Evolutionary conservation across 2,329 filamentous ascomycete genomes (phyloP).

Genomic region (Coniochaeta sp.): DNA sequence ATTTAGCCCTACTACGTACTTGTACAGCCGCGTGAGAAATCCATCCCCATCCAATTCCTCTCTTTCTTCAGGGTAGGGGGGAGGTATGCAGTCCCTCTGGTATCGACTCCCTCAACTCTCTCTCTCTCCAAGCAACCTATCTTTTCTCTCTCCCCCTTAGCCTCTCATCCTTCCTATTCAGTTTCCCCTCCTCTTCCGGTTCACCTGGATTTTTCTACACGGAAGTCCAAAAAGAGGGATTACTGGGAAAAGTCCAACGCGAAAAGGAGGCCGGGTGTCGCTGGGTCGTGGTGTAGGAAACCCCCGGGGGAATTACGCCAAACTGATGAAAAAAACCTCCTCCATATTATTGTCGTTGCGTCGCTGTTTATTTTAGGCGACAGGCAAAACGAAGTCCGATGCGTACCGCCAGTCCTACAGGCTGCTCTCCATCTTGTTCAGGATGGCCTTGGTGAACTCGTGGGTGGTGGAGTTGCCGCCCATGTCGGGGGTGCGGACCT

Average conservation of each 20-base stretch:
- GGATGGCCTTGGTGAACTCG: conserved; percentile 89
- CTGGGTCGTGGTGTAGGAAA: too few species aligned
- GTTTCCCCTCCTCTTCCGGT: too few species aligned
- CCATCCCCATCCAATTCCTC: too few species aligned
- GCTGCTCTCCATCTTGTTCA: conserved; percentile 82
- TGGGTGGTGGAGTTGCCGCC: conserved; percentile 83
- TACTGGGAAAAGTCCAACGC: not conserved
- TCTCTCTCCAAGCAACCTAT: not conserved
- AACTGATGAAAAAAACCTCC: not conserved
- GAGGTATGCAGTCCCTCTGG: too few species aligned
- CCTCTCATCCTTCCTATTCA: too few species aligned
- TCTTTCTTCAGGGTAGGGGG: too few species aligned
- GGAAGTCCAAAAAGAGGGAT: not conserved
- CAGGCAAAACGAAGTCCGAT: not conserved
- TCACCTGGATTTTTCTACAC: not conserved
- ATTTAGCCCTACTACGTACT: too few species aligned
- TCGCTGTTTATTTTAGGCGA: too few species aligned
- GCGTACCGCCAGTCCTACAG: conserved; percentile 10
- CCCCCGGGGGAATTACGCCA: too few species aligned
- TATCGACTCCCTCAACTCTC: not conserved
- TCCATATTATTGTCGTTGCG: too few species aligned
- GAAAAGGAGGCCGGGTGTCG: too few species aligned
- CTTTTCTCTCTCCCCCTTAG: not conserved
- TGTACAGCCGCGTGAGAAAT: too few species aligned
- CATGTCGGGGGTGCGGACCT: conserved; percentile 91